Evolutionary conservation across 2,329 filamentous ascomycete species (phyloP), one percentile per base, ranked within the genome.

Genomic region (Fusarium sp.): DNA sequence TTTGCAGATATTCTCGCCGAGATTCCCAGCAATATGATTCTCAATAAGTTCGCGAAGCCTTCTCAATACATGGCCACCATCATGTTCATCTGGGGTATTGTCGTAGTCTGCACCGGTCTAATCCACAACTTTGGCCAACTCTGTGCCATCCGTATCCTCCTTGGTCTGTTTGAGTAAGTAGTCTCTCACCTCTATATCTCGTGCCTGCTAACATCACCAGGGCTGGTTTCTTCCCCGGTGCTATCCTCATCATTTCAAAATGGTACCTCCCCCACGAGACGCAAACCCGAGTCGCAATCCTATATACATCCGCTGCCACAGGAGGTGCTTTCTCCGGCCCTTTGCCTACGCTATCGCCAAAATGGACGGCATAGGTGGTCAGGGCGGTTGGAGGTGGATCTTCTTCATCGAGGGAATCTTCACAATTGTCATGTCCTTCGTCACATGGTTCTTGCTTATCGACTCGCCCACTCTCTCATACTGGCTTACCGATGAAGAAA

Each of bases 381-480:
- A 73, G 20, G 13, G 11, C 2, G 72, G 75, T 6, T 79, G 77
- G 77, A 34, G 77, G 11, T 79, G 77, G 77, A 78, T 78, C 51
- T 79, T 79, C 39, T 69, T 78, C 15, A 75, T 78, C 1, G 77
- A 78, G 15, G 77, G 77, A 8, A 65, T 77, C 10, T 74, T 76
- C 3, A 75, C 84, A 20, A 76, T 85, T 2, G 55, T 80, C 28
- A 71, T 83, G n/a, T 80, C 80, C 8, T 78, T 85, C 5, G 70
- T 85, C 6, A 85, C 87, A 22, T 89, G 84, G 59, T 81, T 90
- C 65, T 72, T 87, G 8, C 84, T 92, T 1, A 69, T 75, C 5
- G 71, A 77, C 22, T 76, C 76, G 0, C 76, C 76, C 0, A 50
- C 52, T 9, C 54, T 73, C 5, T 72, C 70, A 1, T 54, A 58